Evolutionary conservation across 164 flowering plant genomes (phyloP).

Genomic region (Buxus sempervirens): DNA sequence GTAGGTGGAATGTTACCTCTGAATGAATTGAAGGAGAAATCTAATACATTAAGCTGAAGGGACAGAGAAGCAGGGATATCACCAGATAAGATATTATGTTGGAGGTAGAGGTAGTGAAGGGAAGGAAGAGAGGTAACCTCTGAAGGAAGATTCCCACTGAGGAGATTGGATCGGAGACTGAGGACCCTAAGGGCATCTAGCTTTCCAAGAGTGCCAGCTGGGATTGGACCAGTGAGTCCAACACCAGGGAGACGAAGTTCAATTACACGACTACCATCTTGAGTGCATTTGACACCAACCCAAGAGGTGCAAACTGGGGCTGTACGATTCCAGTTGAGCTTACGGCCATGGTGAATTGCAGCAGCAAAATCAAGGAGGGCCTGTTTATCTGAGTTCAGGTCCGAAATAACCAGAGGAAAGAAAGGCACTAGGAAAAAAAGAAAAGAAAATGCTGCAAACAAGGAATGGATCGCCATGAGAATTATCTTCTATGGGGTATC

Average conservation of each 20-base stretch:
- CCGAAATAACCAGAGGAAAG: conserved; percentile 27
- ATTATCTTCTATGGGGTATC: conserved; percentile 4
- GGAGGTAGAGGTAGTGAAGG: conserved; percentile 59
- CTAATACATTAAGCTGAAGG: conserved; percentile 45
- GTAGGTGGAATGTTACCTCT: conserved; percentile 58
- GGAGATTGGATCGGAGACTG: conserved; percentile 78
- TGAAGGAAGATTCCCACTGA: conserved; percentile 64
- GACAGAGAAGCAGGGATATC: conserved; percentile 54
- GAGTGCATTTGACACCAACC: conserved; percentile 58
- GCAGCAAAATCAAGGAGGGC: conserved; percentile 64
- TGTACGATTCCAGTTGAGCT: conserved; percentile 53
- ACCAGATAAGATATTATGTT: conserved; percentile 78
- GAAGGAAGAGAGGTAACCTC: conserved; percentile 72
- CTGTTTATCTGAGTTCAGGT: conserved; percentile 51
- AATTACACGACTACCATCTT: conserved; percentile 34
- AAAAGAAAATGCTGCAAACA: not conserved
- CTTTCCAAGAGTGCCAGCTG: conserved; percentile 47
- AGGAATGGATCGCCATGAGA: conserved; percentile 18
- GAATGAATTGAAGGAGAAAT: conserved; percentile 76
- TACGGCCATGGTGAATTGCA: conserved; percentile 49
- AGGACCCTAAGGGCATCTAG: conserved; percentile 54
- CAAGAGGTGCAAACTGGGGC: conserved; percentile 55
- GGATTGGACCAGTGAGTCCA: conserved; percentile 59
- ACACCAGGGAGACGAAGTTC: conserved; percentile 56
- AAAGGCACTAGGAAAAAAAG: conserved; percentile 10